Conservation (phyloP, 1,139 yeast genomes). For the Kurtzmaniella natalensis region DNA sequence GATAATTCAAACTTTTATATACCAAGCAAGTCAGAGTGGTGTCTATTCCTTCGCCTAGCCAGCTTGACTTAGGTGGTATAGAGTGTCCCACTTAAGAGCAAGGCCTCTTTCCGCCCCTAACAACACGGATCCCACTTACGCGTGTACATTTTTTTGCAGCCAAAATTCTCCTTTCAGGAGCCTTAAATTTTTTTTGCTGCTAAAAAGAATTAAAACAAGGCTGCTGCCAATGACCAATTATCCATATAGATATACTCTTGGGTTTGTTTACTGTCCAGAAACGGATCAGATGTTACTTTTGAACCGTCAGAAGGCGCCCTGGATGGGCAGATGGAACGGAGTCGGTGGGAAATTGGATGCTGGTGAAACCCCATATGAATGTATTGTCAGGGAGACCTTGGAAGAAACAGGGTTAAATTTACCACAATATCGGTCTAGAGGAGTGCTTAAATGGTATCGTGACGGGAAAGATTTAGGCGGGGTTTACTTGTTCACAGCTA, state of each 20-base stretch:
- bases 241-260: constrained; percentile 30
- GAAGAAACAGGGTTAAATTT: constrained; percentile 43
- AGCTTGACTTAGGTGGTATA: too few relatives aligned
- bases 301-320: constrained; percentile 42
- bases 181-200: too few relatives aligned
- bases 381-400: constrained; percentile 39
- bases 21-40: too few relatives aligned
- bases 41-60: too few relatives aligned
- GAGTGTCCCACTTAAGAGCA: too few relatives aligned
- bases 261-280: constrained; percentile 33
- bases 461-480: constrained; percentile 33
- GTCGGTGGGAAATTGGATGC: constrained; percentile 45
- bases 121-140: too few relatives aligned
- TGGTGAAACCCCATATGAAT: constrained; percentile 32
- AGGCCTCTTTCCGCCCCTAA: too few relatives aligned
- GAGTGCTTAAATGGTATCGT: constrained; percentile 36
- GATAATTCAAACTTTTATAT: too few relatives aligned
- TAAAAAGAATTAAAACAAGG: too few relatives aligned
- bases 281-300: constrained; percentile 31
- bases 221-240: too few relatives aligned
- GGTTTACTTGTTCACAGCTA: constrained; percentile 39
- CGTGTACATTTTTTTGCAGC: too few relatives aligned
- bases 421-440: constrained; percentile 27
- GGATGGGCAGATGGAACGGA: constrained; percentile 54
- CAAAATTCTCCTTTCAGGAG: too few relatives aligned